Base-by-base conservation (phyloP, 176 grass and related monocot species). In the Bromus sterilis region DNA sequence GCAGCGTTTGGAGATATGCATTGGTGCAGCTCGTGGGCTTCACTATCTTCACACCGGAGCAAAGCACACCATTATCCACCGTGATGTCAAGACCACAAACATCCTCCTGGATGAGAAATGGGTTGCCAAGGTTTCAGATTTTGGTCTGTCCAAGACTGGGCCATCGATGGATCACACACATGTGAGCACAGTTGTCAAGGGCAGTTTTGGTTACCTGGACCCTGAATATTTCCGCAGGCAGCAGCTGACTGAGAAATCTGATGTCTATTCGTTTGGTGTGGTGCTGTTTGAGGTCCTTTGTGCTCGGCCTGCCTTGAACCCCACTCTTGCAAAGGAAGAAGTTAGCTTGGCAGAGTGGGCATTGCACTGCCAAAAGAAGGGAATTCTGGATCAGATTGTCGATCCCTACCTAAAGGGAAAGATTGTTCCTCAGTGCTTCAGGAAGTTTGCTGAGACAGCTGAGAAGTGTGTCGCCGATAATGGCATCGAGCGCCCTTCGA, bases 281-380 rank as follows among this genome's bases (percentile, higher is more conserved):
- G 94, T 97, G 59, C 64, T 97, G 82, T 97, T 97, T 35, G 94
- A 97, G 79, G 94, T 94, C 39, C 89, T 97, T 32, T 97, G 94
- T 68, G 94, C 94, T 51, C 89, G 94, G 71, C 92, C 94, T 59
- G 94, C 92, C 30, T 73, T 97, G 71, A 93, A 92, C 56, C 95
- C 92, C 6, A 80, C 91, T 32, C 89, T 98, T 79, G 2, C 95
- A 5, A 94, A 98, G 66, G 95, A 98, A 82, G 91, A 98, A 87
- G 95, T 98, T 80, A 98, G 92, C 88, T 86, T 98, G 83, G 95
- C 95, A 9, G 92, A 98, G 78, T 98, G 95, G 92, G 95, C 95
- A 25, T 74, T 94, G 67, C 90, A 92, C 78, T 98, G 95, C 69
- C 95, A 93, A 44, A 94, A 89, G 95, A 98, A 98, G 65, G 95